A percentile compares a stretch with the other conserved stretches of the same genome.
Conservation (phyloP, 345 rosid genomes). For the Reutealis trisperma region DNA sequence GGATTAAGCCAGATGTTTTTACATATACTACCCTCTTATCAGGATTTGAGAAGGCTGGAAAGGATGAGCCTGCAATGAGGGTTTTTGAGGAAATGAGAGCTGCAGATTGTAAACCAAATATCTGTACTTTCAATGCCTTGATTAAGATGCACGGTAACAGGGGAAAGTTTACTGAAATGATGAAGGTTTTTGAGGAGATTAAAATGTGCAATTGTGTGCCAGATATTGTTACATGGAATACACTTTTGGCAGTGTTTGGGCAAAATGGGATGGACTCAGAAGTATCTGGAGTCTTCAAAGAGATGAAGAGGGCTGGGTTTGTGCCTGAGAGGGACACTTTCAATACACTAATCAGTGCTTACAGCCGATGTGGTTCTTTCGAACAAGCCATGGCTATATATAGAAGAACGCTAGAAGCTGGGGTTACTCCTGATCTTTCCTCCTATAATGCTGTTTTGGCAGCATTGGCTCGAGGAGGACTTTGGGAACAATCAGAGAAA, state of each 20-base stretch:
- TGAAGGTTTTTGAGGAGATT: conserved; percentile 90
- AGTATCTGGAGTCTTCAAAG: conserved; percentile 87
- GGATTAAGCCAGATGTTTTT: conserved; percentile 82
- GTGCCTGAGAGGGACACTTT: conserved; percentile 91
- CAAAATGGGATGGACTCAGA: conserved; percentile 88
- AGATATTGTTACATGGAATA: conserved; percentile 93
- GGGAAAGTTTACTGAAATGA: conserved; percentile 85
- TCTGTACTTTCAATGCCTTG: conserved; percentile 89
- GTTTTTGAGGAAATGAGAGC: conserved; percentile 81
- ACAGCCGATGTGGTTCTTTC: conserved; percentile 84
- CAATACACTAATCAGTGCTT: conserved; percentile 85
- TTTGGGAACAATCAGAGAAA: conserved; percentile 93
- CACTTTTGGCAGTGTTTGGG: conserved; percentile 87
- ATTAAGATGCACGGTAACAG: conserved; percentile 93
- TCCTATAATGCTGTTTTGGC: conserved; percentile 91
- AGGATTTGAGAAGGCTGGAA: conserved; percentile 83
- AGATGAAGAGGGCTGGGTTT: conserved; percentile 98
- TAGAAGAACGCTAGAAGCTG: conserved; percentile 86
- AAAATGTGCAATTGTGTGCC: conserved; percentile 60
- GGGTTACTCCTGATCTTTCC: conserved; percentile 81
- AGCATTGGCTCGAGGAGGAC: conserved; percentile 93
- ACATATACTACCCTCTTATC: conserved; percentile 94
- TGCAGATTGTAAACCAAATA: conserved; percentile 77
- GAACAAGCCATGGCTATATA: conserved; percentile 87
- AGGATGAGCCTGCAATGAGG: conserved; percentile 74